These are phyloP conservation scores for Lumnitzera racemosa DNA, from an alignment of 345 rosid species.

Conservation along the genomic window DNA sequence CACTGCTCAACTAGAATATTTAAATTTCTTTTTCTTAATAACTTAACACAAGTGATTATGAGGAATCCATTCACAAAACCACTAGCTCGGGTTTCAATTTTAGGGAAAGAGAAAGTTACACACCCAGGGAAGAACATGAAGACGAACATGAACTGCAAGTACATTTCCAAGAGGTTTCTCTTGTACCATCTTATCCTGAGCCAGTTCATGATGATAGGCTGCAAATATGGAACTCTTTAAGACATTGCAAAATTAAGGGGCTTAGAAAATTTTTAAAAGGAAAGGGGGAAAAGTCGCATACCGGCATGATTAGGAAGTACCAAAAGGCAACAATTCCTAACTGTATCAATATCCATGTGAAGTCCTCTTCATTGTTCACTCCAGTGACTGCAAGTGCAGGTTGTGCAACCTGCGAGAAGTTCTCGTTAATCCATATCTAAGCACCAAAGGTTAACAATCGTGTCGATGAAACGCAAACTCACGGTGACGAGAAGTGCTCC, in stretches of 20 bases:
- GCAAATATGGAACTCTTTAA: slow-evolving; percentile 6
- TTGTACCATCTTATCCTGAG: slow-evolving; percentile 77
- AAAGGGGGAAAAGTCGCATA: slow-evolving; percentile 16
- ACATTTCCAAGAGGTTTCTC: slow-evolving; percentile 78
- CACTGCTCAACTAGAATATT: too few species aligned
- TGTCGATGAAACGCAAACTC: background rate
- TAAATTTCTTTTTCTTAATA: too few species aligned
- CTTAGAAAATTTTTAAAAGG: background rate
- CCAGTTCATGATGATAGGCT: slow-evolving; percentile 97
- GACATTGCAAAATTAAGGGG: too few species aligned
- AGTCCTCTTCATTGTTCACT: slow-evolving; percentile 57
- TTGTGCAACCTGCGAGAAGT: slow-evolving; percentile 42
- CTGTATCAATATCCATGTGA: slow-evolving; percentile 33
- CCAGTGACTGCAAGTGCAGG: slow-evolving; percentile 79
- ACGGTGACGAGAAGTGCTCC: slow-evolving; percentile 54
- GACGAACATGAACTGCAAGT: slow-evolving; percentile 82
- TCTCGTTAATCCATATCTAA: background rate
- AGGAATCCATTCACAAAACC: too few species aligned
- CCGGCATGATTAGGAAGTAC: slow-evolving; percentile 77
- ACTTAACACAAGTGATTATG: too few species aligned
- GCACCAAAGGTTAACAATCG: background rate
- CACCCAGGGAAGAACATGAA: slow-evolving; percentile 90
- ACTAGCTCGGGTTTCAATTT: background rate
- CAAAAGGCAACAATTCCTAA: slow-evolving; percentile 44
- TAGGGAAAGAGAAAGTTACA: background rate